Conservation (phyloP, 2,329 filamentous ascomycete genomes). For the Xylaria sp. region DNA sequence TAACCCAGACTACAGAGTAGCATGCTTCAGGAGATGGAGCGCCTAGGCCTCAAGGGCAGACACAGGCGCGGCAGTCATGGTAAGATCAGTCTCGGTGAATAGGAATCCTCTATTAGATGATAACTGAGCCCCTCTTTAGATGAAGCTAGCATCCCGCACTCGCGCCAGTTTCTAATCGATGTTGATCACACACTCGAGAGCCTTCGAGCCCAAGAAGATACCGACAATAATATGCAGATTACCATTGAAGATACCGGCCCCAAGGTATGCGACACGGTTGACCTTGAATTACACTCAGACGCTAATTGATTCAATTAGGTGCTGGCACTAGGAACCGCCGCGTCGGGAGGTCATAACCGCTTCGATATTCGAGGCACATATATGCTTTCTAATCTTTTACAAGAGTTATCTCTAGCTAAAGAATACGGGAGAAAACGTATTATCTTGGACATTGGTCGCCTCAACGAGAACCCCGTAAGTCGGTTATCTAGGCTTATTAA, state of each 20-base stretch:
- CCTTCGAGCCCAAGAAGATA: conserved; percentile 87
- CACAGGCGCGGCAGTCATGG: conserved; percentile 70
- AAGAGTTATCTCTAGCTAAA: conserved; percentile 92
- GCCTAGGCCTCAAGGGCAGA: conserved; percentile 63
- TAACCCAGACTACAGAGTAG: conserved; percentile 60
- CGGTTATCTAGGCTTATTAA: conserved; percentile 87
- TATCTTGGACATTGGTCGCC: conserved; percentile 86
- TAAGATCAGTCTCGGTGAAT: conserved; percentile 48
- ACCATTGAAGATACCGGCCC: conserved; percentile 96
- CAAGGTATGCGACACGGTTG: conserved; percentile 65
- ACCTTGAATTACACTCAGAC: conserved; percentile 13
- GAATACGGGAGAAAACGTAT: conserved; percentile 91
- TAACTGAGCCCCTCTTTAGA: conserved; percentile 62
- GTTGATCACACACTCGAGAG: conserved; percentile 85
- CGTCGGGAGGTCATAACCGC: conserved; percentile 85
- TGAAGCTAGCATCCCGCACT: conserved; percentile 72
- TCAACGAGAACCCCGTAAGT: conserved; percentile 95
- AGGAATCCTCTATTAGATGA: neutral
- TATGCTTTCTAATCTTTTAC: conserved; percentile 94
- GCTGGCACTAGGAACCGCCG: conserved; percentile 83
- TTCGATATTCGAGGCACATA: conserved; percentile 96
- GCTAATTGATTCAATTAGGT: conserved; percentile 62
- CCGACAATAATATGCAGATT: conserved; percentile 94
- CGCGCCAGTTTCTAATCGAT: conserved; percentile 84
- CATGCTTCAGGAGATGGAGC: conserved; percentile 64